phyloP scores from a whole-genome alignment of 352 stramenopile species.

The Phytopythium boreale region DNA sequence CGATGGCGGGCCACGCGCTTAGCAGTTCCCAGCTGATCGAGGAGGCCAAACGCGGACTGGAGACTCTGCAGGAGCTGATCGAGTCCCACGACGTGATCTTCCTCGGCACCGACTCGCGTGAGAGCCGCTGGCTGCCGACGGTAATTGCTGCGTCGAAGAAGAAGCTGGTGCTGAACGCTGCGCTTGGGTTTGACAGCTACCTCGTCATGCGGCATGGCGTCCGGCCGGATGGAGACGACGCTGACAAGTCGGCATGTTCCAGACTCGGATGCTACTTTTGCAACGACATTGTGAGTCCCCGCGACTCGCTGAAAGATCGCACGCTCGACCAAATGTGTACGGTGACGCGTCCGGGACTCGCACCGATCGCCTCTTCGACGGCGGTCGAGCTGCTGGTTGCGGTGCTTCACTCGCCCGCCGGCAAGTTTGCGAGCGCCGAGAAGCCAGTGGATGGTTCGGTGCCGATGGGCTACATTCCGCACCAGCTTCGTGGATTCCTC shows the following conservation, averaged over 20 bases:
- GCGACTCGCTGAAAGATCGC: conserved; percentile 95
- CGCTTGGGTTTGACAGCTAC: conserved; percentile 95
- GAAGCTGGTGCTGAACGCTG: conserved; percentile 87
- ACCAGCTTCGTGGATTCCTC: conserved; percentile 96
- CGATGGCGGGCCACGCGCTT: conserved; percentile 97
- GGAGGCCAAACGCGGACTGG: conserved; percentile 65
- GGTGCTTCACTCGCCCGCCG: conserved; percentile 91
- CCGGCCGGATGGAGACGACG: conserved; percentile 9
- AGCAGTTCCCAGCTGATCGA: conserved; percentile 55
- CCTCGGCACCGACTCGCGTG: conserved; percentile 97
- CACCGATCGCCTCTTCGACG: conserved; percentile 90
- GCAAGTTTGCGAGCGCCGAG: conserved; percentile 67
- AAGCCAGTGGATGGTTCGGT: conserved; percentile 40
- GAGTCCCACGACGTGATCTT: conserved; percentile 95
- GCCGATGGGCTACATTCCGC: conserved; percentile 87
- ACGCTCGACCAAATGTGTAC: conserved; percentile 99
- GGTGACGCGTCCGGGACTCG: conserved; percentile 96
- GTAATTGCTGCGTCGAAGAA: conserved; percentile 91
- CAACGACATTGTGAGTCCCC: conserved; percentile 97
- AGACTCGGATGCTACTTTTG: conserved; percentile 98
- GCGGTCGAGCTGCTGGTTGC: conserved; percentile 96
- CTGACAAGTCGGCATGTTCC: conserved; percentile 10
- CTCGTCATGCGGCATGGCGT: conserved; percentile 97
- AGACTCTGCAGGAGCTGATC: conserved; percentile 89
- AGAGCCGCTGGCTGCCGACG: conserved; percentile 98